Evolutionary conservation across 1,139 yeast genomes (phyloP), one percentile per base, ranked within the genome.

Genomic region (Lodderomyces oxycetoniae): DNA sequence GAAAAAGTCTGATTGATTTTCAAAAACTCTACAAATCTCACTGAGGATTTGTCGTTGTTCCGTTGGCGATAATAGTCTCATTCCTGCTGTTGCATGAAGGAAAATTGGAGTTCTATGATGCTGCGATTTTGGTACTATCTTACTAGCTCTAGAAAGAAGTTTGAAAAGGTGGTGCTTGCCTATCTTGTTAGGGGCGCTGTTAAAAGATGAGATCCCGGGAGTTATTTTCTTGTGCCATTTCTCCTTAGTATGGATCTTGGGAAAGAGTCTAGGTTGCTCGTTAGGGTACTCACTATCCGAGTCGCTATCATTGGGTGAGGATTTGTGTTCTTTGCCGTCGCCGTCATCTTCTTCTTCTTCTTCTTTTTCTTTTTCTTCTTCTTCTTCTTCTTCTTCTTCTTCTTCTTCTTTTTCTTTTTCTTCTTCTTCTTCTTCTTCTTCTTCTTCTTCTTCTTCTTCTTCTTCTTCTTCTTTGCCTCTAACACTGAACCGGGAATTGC

Each of bases 31-130:
- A 53, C 95, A 86, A 1, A 80, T 70, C 28, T 61, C 59, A 5
- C 59, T 62, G 35, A 85, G 55, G 19, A 85, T 66, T 12, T 55
- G 57, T 16, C 58, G 54, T 46, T 78, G 86, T 28, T 74, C 71
- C 1, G 64, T 59, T 0, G 78, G 80, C 5, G 73, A 67, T 32
- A 84, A 58, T n/a, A 78, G 54, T 30, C 94, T 61, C 80, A 84
- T 74, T 0, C 93, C 93, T 0, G 88, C 94, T 0, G 94, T 84
- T 0, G 91, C 84, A 52, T 81, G 87, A 20, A 85, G 57, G 46
- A 80, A 84, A 1, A 85, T 67, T 0, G 94, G 95, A 0, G 94
- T 85, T 30, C 89, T 57, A n/a, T 57, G 52, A 40, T 78, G 82
- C 50, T 82, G 86, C 9, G 77, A 71, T 30, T 61, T 57, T 4